A percentile compares a stretch with the other conserved stretches of the same genome.
phyloP scores from a whole-genome alignment of 345 rosid species.

The Nasturtium officinale region DNA sequence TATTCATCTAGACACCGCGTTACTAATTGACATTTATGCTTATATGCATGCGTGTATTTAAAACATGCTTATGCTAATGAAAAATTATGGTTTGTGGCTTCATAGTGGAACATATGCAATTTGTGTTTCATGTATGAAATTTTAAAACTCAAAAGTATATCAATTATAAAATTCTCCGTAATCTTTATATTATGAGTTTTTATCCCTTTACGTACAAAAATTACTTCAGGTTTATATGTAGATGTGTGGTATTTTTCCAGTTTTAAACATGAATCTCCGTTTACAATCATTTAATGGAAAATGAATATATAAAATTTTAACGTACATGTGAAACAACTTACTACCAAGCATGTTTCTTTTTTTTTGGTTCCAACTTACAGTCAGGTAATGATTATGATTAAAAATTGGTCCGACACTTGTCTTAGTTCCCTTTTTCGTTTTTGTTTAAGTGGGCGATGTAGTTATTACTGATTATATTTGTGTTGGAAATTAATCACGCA shows the following conservation, averaged over 20 bases:
- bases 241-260: neutral
- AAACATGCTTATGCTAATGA: slow-evolving; percentile 8
- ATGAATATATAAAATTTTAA: neutral
- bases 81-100: neutral
- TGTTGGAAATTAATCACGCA: slow-evolving; percentile 33
- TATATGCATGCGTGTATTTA: neutral
- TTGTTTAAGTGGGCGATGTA: slow-evolving; percentile 2
- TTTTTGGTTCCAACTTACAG: slow-evolving; percentile 17
- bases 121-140: slow-evolving; percentile 3
- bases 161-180: neutral
- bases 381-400: slow-evolving; percentile 19
- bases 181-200: neutral
- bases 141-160: neutral
- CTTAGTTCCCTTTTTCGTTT: neutral
- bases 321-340: slow-evolving; percentile 15
- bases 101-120: neutral
- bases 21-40: neutral
- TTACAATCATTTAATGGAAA: neutral
- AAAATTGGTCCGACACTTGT: neutral
- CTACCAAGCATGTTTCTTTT: slow-evolving; percentile 12
- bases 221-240: neutral
- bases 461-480: slow-evolving; percentile 13
- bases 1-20: neutral
- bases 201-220: neutral
- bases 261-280: neutral